Base-by-base conservation (phyloP, 176 grass and related monocot species). In the Alloteropsis semialata region DNA sequence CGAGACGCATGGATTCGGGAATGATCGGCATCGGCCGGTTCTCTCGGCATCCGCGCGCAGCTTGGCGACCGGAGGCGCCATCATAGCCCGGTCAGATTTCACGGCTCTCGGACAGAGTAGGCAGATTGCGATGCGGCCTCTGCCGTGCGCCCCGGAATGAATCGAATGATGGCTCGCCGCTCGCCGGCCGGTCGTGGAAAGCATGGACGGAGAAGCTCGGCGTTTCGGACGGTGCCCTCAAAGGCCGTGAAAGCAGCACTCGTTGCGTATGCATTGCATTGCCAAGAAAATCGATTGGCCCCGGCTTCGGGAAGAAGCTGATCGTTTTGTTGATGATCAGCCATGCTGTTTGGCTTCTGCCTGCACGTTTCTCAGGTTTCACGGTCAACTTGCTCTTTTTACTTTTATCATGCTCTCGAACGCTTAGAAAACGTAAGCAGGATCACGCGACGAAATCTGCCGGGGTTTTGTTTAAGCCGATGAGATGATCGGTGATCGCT, bases 1-100 rank as follows among this genome's bases (percentile, higher is more conserved):
- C n/a, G n/a, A n/a, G n/a, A n/a, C n/a, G 45, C 30, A 33, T 55
- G 60, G 82, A 89, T 84, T 53, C 8, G 39, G 76, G 71, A 76
- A 69, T 81, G 76, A 83, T 49, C 44, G 65, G n/a, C 4, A n/a
- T n/a, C 50, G 10, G 50, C 37, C 34, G n/a, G n/a, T n/a, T 34
- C 34, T 50, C 64, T 68, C 60, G 15, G 71, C 65, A 39, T n/a
- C n/a, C 34, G 37, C 64, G 34, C 19, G 79, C 64, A 24, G 19
- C 77, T 70, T 77, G 19, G n/a, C 24, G 33, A 56, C 48, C 75
- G 56, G 75, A 39, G 12, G 46, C 58, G 46, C 58, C 46, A 85
- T 82, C 81, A 88, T 79, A 12, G 2, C 45, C 24, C 16, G 30
- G 68, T 78, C 62, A 70, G 44, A 53, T 37, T 49, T 72, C 13